Evolutionary conservation across 257 asterid genomes (phyloP), one percentile per base, ranked within the genome.

Genomic region (Agastache rugosa): DNA sequence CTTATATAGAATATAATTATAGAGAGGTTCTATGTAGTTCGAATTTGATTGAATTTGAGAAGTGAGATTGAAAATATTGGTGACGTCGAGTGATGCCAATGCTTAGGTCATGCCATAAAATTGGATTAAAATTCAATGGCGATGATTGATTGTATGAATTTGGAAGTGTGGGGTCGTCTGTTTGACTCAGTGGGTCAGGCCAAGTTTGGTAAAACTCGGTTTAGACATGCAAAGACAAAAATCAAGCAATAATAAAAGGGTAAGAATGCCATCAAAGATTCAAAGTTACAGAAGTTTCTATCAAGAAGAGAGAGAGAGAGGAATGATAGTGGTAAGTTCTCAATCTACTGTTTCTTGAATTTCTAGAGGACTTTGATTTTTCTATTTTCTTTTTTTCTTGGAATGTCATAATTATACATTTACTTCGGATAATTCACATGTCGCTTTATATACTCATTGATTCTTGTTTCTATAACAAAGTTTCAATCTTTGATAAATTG

Each of bases 281-380:
- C 73, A 55, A 75, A 65, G 15, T 73, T 15, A 9, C 25, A 31
- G 50, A 67, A 59, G 47, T 48, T 67, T 68, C 74, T 20, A 19
- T 29, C 16, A 6, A 58, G 54, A 5, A 58, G 50, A 74, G 20
- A 20, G 7, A 64, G 10, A 23, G 14, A 27, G 16, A 11, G 34
- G 34, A 56, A 47, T 16, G 2, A 22, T 10, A 11, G 42, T 58
- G 74, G 69, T 58, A 19, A 68, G 70, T 68, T 59, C 59, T 23
- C 14, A 48, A 35, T 50, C 63, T 39, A 35, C 35, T 63, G 16
- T 63, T 64, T 53, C 54, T 75, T 1, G 55, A 67, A 4, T 47
- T 67, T 68, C 74, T 70, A 66, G 61, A 75, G 39, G 17, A 55
- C 68, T 66, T 75, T 55, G 51, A 54, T 65, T 76, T 58, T 29